Base-by-base conservation (phyloP, 345 rosid genomes). In the Acer negundo region DNA sequence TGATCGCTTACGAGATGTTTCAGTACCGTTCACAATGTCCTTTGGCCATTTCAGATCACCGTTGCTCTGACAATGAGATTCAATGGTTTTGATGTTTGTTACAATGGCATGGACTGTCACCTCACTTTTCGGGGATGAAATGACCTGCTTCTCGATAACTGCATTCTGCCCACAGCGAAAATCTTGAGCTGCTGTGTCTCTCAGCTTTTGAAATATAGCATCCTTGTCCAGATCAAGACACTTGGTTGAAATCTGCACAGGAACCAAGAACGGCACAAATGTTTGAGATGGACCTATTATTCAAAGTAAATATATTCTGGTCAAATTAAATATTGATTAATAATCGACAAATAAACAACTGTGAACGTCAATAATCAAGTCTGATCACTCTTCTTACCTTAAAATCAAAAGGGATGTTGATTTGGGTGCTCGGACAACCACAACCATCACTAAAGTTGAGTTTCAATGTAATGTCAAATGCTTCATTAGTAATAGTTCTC, bases 361-460 rank as follows among this genome's bases (percentile, higher is more conserved):
- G 22, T 10, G 51, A 40, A 73, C 7, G 42, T 61, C n/a, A 10
- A 35, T 23, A 67, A 24, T 9, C 4, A 47, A 69, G 56, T 1
- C 3, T 11, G 3, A 4, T 59, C 31, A 16, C 46, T 22, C 77
- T 83, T 51, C 86, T 83, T 76, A 96, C 99, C 97, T 88, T 79
- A 46, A 84, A 87, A 75, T 87, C 79, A 79, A 96, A 90, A n/a
- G 98, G 95, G 73, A 96, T 81, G 75, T 66, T 84, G 44, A 94
- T 80, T 80, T 88, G 82, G 77, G 89, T 87, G 85, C 73, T 65
- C 64, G 47, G 83, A 78, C 94, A 92, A 72, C 93, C 97, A 75
- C 99, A 96, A 59, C 94, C 98, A 68, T 92, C 94, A 28, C 83
- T 85, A 75, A 94, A 88, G 83, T 91, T 86, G 74, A 94, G 86